Percentiles rank a stretch among this genome's conserved stretches.
These are phyloP conservation scores for Paecilomyces niveus DNA, from an alignment of 2,329 filamentous ascomycete genomes.

Conservation along the genomic window DNA sequence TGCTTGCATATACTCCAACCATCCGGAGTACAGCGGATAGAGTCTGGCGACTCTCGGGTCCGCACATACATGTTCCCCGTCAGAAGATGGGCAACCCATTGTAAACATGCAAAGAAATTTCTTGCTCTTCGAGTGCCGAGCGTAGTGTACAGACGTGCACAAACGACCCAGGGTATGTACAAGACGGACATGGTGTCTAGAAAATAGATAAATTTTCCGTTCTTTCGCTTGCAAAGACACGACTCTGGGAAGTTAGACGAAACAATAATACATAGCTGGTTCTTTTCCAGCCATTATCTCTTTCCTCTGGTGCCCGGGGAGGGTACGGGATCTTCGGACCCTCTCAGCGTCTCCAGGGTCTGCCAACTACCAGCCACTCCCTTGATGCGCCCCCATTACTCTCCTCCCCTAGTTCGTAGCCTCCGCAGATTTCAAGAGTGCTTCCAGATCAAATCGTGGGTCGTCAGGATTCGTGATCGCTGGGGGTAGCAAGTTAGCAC, in stretches of 20 bases:
- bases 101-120: not conserved
- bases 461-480: slow-evolving; percentile 71
- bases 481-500: slow-evolving; percentile 29
- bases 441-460: slow-evolving; percentile 90
- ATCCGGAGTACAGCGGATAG: not conserved
- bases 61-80: not conserved
- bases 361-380: slow-evolving; percentile 20
- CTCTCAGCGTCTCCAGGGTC: slow-evolving; percentile 3
- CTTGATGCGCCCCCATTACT: slow-evolving; percentile 20
- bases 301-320: slow-evolving; percentile 25
- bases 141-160: slow-evolving; percentile 32
- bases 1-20: not conserved
- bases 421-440: slow-evolving; percentile 59
- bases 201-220: slow-evolving; percentile 27
- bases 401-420: slow-evolving; percentile 18
- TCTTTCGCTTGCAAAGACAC: slow-evolving; percentile 35
- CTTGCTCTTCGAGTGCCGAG: slow-evolving; percentile 31
- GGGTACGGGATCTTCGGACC: slow-evolving; percentile 21
- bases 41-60: not conserved
- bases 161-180: slow-evolving; percentile 35
- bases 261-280: slow-evolving; percentile 38
- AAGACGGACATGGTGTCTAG: slow-evolving; percentile 34
- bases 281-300: slow-evolving; percentile 17
- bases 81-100: not conserved
- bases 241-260: slow-evolving; percentile 33